Percentiles rank a stretch among this genome's conserved stretches.
These are phyloP conservation scores for Xenoacremonium recifei DNA, from an alignment of 2,329 filamentous ascomycete species.

Conservation along the genomic window DNA sequence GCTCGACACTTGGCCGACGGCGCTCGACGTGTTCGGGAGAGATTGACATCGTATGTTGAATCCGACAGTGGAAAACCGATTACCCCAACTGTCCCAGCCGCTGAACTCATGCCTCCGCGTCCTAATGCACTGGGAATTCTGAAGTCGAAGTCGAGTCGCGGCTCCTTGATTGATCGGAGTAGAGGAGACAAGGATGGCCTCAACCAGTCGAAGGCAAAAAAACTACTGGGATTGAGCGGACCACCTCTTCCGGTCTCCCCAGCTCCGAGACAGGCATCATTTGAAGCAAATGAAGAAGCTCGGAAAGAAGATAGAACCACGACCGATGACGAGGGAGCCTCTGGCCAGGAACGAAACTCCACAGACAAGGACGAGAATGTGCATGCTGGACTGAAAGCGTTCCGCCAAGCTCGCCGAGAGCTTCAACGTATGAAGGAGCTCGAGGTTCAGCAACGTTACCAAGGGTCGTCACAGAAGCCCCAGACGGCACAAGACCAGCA, in stretches of 20 bases:
- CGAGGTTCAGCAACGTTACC: constrained; percentile 45
- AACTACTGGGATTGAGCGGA: constrained; percentile 57
- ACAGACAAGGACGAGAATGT: constrained; percentile 39
- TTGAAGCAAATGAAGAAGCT: constrained; percentile 14
- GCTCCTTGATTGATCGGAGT: constrained; percentile 57
- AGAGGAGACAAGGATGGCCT: constrained; percentile 37
- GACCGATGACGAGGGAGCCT: constrained; percentile 13
- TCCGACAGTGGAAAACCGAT: constrained; percentile 47
- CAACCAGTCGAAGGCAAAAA: constrained; percentile 55
- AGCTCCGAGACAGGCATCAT: constrained; percentile 36
- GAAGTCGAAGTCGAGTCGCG: constrained; percentile 64
- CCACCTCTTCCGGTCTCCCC: constrained; percentile 39
- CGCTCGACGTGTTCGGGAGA: constrained; percentile 70
- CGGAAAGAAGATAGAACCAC: constrained; percentile 1
- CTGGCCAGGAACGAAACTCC: constrained; percentile 22
- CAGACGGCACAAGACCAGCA: constrained; percentile 5
- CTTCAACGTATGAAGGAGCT: constrained; percentile 55
- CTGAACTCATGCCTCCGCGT: constrained; percentile 29
- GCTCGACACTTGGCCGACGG: constrained; percentile 70
- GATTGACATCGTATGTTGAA: constrained; percentile 67
- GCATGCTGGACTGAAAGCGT: constrained; percentile 54
- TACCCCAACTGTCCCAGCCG: constrained; percentile 12
- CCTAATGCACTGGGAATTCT: constrained; percentile 63
- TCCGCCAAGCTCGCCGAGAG: constrained; percentile 56
- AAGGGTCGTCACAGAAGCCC: constrained; percentile 20